Base-by-base conservation (phyloP, 164 flowering plant genomes). In the Cinnamomum chago region DNA sequence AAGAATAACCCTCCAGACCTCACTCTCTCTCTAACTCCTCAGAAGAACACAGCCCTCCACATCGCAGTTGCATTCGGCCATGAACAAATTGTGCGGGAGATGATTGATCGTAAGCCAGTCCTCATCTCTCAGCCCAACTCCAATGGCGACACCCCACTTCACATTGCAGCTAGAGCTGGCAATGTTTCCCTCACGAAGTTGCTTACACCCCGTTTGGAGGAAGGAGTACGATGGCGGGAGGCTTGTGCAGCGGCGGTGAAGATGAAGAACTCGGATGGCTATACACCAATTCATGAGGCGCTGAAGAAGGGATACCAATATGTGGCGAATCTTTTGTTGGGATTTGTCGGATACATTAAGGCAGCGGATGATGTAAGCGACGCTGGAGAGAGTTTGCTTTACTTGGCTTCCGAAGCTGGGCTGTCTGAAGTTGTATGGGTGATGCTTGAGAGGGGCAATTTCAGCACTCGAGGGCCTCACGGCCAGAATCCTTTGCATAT, bases 211-310 rank as follows among this genome's bases (percentile, higher is more conserved):
- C 40, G 0, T 1, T 9, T 12, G 5, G 28, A 15, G 17, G 3
- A 15, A 28, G 0, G 0, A 3, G 1, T 5, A 24, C 25, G 25
- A 1, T 24, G 25, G 25, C 25, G 25, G 25, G 25, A 24, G 25
- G 25, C 25, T 15, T 0, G 3, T 14, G 62, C 17, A 9, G 62
- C 62, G 62, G 62, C 18, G 10, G 28, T 25, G 68, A 23, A 30
- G 68, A 66, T 70, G 62, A 68, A 24, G n/a, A 24, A 24, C 25
- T 24, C 25, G 25, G 47, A 27, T 15, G 62, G 67, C 25, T 70
- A 76, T 67, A 79, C 76, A 0, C 66, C 76, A 3, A 66, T 79
- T 15, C 79, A 79, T 30, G 79, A 79, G 72, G 76, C 79, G 10
- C 17, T 79, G 20, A 72, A 17, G 70, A 68, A 40, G 10, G 58